These are phyloP conservation scores for Umbelopsis isabellina DNA, from an alignment of 192 early-diverging fungal genomes.

Conservation along the genomic window DNA sequence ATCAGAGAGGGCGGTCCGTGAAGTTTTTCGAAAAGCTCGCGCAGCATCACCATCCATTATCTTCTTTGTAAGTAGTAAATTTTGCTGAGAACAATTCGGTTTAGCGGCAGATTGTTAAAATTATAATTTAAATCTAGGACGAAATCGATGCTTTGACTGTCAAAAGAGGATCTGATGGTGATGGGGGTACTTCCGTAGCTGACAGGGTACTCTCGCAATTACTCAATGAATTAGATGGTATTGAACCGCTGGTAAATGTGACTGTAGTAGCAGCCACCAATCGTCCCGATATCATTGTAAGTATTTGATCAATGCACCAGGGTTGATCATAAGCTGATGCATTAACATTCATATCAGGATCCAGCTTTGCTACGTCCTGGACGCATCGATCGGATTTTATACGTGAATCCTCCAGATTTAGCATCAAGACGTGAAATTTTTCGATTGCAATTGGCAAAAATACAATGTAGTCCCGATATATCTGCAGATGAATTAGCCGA, in stretches of 20 bases:
- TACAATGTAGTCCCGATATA: slow-evolving; percentile 73
- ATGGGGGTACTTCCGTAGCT: slow-evolving; percentile 79
- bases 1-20: slow-evolving; percentile 93
- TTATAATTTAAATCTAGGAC: slow-evolving; percentile 57
- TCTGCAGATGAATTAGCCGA: slow-evolving; percentile 65
- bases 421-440: slow-evolving; percentile 82
- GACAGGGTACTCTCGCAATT: slow-evolving; percentile 96
- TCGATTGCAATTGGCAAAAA: slow-evolving; percentile 70
- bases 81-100: neutral
- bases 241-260: slow-evolving; percentile 94
- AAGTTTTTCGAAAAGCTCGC: slow-evolving; percentile 94
- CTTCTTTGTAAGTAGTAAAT: slow-evolving; percentile 81
- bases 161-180: slow-evolving; percentile 64
- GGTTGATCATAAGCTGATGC: neutral
- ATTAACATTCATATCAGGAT: slow-evolving; percentile 56
- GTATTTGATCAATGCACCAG: slow-evolving; percentile 1
- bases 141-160: slow-evolving; percentile 97
- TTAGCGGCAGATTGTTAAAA: neutral
- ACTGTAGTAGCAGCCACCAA: slow-evolving; percentile 98
- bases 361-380: slow-evolving; percentile 91
- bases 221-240: slow-evolving; percentile 93
- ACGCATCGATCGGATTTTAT: slow-evolving; percentile 92
- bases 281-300: slow-evolving; percentile 91
- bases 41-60: slow-evolving; percentile 94
- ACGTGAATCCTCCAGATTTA: slow-evolving; percentile 89